Evolutionary conservation across 78 protist genomes (phyloP).

Genomic region (Dictyostelium purpureum): DNA sequence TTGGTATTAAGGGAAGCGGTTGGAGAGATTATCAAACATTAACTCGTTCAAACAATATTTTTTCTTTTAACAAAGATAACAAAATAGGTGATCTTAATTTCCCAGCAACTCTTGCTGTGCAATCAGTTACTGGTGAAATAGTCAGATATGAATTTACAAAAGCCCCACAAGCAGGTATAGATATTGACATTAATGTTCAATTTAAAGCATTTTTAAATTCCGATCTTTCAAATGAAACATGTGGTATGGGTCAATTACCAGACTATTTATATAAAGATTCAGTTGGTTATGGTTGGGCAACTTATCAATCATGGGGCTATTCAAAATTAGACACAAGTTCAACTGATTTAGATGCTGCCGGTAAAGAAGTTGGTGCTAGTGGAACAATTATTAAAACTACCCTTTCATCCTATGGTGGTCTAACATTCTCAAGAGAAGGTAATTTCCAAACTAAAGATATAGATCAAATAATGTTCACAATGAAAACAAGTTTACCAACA

Average conservation of each 20-base stretch:
- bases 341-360: background rate
- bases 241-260: constrained; percentile 15
- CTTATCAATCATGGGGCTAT: background rate
- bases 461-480: background rate
- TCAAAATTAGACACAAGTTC: background rate
- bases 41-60: constrained; percentile 2
- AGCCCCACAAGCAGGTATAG: background rate
- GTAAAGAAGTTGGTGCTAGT: background rate
- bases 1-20: constrained; percentile 13
- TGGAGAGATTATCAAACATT: background rate
- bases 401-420: background rate
- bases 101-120: constrained; percentile 24
- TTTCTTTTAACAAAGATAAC: constrained; percentile 1
- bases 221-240: background rate
- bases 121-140: background rate
- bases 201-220: background rate
- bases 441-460: constrained; percentile 22
- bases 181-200: constrained; percentile 5
- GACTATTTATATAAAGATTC: constrained; percentile 34
- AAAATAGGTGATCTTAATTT: background rate
- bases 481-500: no score
- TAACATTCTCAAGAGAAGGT: constrained; percentile 25
- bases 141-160: background rate
- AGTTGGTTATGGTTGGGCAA: constrained; percentile 23
- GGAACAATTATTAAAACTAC: background rate